phyloP scores from a whole-genome alignment of 306 rosid species.

The Echinosophora koreensis region DNA sequence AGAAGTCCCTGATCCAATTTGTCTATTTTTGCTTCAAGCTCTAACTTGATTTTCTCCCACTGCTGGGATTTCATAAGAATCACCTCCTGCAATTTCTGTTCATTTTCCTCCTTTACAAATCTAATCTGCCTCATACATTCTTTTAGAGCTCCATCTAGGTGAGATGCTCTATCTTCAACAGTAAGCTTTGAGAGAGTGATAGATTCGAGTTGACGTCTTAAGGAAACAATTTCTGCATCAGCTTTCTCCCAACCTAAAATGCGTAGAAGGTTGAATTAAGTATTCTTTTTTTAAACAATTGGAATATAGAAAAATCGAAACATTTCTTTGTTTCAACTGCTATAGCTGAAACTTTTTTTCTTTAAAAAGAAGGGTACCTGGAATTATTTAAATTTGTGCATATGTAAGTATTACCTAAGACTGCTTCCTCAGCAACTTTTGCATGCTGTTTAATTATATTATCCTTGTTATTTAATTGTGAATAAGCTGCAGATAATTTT shows the following conservation, averaged over 20 bases:
- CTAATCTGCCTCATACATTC: constrained; percentile 89
- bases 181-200: constrained; percentile 75
- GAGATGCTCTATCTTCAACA: constrained; percentile 79
- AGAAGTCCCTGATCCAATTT: constrained; percentile 75
- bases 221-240: constrained; percentile 84
- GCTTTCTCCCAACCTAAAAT: constrained; percentile 96
- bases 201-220: constrained; percentile 77
- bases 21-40: constrained; percentile 73
- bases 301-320: neutral
- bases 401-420: constrained; percentile 66
- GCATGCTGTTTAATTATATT: constrained; percentile 84
- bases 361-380: neutral
- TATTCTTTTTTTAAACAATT: neutral
- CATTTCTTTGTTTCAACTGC: neutral
- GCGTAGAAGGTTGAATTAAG: constrained; percentile 25
- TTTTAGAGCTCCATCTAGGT: constrained; percentile 90
- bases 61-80: constrained; percentile 69
- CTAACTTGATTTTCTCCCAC: constrained; percentile 78
- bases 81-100: constrained; percentile 81
- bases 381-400: constrained; percentile 15
- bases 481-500: constrained; percentile 65
- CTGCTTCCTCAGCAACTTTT: constrained; percentile 98
- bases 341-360: neutral
- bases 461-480: constrained; percentile 80
- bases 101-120: constrained; percentile 81